These are phyloP conservation scores for Metschnikowia noctiluminum DNA, from an alignment of 805 yeast species.

Conservation along the genomic window DNA sequence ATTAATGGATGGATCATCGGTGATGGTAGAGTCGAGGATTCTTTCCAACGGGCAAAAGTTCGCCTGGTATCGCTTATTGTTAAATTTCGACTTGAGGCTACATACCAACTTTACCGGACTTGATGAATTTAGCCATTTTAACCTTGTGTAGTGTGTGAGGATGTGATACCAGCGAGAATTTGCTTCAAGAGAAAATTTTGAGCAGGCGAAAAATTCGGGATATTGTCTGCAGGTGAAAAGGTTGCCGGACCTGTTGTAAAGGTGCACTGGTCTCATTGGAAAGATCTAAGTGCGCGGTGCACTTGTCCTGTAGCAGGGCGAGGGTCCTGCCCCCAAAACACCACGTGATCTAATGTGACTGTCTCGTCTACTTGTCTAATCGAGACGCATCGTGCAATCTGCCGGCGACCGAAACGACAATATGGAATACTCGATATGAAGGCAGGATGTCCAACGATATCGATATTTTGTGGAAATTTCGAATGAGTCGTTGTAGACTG, in stretches of 20 bases:
- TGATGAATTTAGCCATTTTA: conserved; percentile 97
- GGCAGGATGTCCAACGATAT: no score
- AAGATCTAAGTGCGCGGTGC: neutral
- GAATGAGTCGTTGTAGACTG: no score
- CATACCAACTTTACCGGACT: conserved; percentile 99
- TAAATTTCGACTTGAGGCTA: conserved; percentile 25
- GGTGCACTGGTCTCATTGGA: conserved; percentile 1
- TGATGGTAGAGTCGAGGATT: neutral
- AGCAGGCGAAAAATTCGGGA: conserved; percentile 22
- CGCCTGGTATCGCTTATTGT: neutral
- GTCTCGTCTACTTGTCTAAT: neutral
- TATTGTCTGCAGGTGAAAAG: conserved; percentile 16
- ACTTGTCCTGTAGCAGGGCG: neutral
- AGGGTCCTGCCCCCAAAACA: neutral
- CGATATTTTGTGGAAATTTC: no score
- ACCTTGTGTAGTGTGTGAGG: conserved; percentile 25
- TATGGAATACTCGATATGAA: no score
- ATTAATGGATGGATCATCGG: neutral
- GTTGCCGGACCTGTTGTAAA: conserved; percentile 12
- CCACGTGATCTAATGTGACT: conserved; percentile 12
- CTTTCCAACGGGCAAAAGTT: neutral
- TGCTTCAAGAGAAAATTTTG: conserved; percentile 18
- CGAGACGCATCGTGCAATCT: no score
- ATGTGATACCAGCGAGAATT: conserved; percentile 15
- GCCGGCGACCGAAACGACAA: no score